Evolutionary conservation across 2,329 filamentous ascomycete species (phyloP), one percentile per base, ranked within the genome.

Genomic region (Aspergillus vadensis): DNA sequence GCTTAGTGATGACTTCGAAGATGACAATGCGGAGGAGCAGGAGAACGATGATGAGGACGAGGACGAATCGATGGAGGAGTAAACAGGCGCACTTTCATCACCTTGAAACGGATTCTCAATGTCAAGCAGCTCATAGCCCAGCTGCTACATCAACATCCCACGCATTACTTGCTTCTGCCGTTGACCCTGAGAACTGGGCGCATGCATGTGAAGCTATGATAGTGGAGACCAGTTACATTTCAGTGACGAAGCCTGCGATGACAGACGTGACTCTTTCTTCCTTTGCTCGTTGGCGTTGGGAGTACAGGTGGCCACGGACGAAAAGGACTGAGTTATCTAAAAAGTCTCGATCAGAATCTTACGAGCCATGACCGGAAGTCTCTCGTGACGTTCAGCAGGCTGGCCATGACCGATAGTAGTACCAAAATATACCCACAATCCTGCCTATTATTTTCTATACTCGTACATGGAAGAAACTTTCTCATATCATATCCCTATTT

Each of bases 1-100:
- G 72, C 81, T 84, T 65, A 83, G 77, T 60, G 81, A 84, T 62
- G 82, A 82, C 58, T 79, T 79, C 47, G 79, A 79, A 6, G 80
- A 78, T 21, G 80, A 80, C 43, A 77, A 78, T 12, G 80, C 77
- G 27, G 79, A 80, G 47, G 62, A 60, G 47, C 54, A 59, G 3
- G 73, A 74, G 50, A 60, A 60, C 23, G 69, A 61, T 25, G 72
- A 72, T 53, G 72, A 71, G 30, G 51, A 53, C 3, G 53, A 44
- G 15, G 74, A 78, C 53, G 77, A 77, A 27, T 76, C 77, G 21
- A 79, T 78, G 73, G 75, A 79, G 62, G 76, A 78, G 59, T 79
- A 71, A 73, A 63, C 54, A 19, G 12, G 15, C 12, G 32, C 39
- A 36, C 41, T 15, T n/a, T 21, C 27, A 44, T 23, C 53, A 47